Evolutionary conservation across 2,329 filamentous ascomycete species (phyloP).

Genomic region (Fusarium equiseti): DNA sequence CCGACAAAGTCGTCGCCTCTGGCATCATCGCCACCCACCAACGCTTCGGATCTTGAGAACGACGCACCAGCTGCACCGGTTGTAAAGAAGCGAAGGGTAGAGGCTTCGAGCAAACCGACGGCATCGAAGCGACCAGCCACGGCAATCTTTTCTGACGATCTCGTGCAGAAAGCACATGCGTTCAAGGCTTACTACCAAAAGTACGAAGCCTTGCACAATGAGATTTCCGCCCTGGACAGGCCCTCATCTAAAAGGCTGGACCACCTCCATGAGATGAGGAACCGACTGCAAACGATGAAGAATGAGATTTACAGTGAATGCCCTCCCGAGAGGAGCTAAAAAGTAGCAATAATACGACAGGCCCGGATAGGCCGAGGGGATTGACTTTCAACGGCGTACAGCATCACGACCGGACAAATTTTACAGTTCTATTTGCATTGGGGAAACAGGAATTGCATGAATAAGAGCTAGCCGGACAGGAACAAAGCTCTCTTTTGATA

Average conservation of each 20-base stretch:
- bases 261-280: conserved; percentile 66
- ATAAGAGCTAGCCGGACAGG: conserved; percentile 38
- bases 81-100: conserved; percentile 60
- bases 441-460: conserved; percentile 46
- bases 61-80: conserved; percentile 48
- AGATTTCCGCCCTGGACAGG: conserved; percentile 64
- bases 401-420: conserved; percentile 46
- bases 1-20: conserved; percentile 73
- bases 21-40: conserved; percentile 74
- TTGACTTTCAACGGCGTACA: conserved; percentile 39
- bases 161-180: conserved; percentile 65
- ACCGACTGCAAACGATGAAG: conserved; percentile 68
- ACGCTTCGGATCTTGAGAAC: conserved; percentile 71
- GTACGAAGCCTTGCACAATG: conserved; percentile 68
- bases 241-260: conserved; percentile 65
- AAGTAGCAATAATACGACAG: conserved; percentile 32
- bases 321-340: conserved; percentile 48
- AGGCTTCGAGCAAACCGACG: conserved; percentile 42
- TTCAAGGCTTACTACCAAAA: conserved; percentile 69
- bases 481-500: conserved; percentile 43
- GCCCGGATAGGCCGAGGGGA: conserved; percentile 21
- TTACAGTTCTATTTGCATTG: conserved; percentile 44
- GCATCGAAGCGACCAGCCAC: conserved; percentile 50
- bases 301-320: conserved; percentile 66
- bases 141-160: conserved; percentile 53